Percentiles rank a stretch among this genome's conserved stretches.
Evolutionary conservation across 2,329 filamentous ascomycete species (phyloP).

Genomic region (Phoma sp.): DNA sequence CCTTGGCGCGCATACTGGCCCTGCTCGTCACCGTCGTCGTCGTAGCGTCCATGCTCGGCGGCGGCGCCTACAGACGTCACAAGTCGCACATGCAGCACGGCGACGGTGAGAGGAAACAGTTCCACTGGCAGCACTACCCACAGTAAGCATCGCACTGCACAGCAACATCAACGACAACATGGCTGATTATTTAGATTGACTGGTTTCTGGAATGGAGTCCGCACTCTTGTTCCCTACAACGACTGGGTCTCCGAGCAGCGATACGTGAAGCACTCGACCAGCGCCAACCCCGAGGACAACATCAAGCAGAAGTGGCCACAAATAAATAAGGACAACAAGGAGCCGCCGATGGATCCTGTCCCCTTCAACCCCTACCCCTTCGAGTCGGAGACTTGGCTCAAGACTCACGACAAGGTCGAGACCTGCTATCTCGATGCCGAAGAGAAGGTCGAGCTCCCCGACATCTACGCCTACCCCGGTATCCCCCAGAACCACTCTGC

Average conservation of each 20-base stretch:
- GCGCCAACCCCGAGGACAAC: constrained; percentile 47
- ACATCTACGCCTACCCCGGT: constrained; percentile 68
- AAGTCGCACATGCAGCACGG: constrained; percentile 42
- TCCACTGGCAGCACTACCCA: constrained; percentile 54
- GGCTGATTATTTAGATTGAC: constrained; percentile 42
- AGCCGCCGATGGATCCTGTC: constrained; percentile 49
- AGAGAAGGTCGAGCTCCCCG: constrained; percentile 62
- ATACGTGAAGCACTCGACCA: constrained; percentile 48
- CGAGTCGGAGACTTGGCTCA: constrained; percentile 51
- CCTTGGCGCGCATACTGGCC: constrained; percentile 50
- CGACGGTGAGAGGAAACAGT: constrained; percentile 44
- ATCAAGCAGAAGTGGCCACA: constrained; percentile 46
- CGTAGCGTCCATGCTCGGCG: constrained; percentile 50
- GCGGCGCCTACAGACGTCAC: constrained; percentile 50
- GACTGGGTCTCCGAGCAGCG: constrained; percentile 55
- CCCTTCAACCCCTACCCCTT: constrained; percentile 56
- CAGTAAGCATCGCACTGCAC: constrained; percentile 38
- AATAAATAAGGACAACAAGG: constrained; percentile 45
- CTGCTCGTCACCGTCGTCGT: constrained; percentile 50
- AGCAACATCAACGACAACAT: neutral
- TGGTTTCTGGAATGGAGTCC: constrained; percentile 57
- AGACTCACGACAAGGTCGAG: constrained; percentile 60
- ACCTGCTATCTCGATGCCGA: constrained; percentile 69
- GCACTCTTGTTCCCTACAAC: constrained; percentile 51
- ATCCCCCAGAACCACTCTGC: constrained; percentile 56